These are phyloP conservation scores for Zopfia rhizophila DNA, from an alignment of 2,329 filamentous ascomycete genomes.

Conservation along the genomic window DNA sequence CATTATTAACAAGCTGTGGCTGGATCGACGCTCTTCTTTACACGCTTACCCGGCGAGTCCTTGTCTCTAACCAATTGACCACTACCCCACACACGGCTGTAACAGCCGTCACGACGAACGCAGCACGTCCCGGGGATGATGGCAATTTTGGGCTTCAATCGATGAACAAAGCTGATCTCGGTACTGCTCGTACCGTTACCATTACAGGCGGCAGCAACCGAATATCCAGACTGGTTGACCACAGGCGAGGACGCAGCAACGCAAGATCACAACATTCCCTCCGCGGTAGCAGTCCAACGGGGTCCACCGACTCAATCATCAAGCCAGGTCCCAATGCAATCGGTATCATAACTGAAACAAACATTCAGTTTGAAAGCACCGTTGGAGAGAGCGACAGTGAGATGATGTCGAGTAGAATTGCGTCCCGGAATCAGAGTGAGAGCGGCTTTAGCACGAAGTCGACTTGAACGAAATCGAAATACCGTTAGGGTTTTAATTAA, in stretches of 20 bases:
- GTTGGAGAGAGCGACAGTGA: conserved; percentile 21
- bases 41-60: conserved; percentile 53
- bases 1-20: conserved; percentile 63
- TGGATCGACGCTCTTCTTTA: conserved; percentile 58
- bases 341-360: conserved; percentile 46
- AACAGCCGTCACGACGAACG: conserved; percentile 34
- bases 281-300: conserved; percentile 38
- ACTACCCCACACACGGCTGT: conserved; percentile 36
- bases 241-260: conserved; percentile 31
- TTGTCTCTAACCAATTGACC: conserved; percentile 47
- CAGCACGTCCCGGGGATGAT: conserved; percentile 36
- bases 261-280: conserved; percentile 21
- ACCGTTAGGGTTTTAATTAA: conserved; percentile 3
- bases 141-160: conserved; percentile 40
- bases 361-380: conserved; percentile 43
- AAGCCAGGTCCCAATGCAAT: conserved; percentile 35
- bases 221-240: conserved; percentile 42
- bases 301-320: conserved; percentile 48
- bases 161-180: conserved; percentile 41
- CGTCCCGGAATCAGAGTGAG: conserved; percentile 24
- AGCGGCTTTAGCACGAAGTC: conserved; percentile 14
- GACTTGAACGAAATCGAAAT: too few species aligned
- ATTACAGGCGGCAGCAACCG: conserved; percentile 47
- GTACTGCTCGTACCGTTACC: conserved; percentile 42
- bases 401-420: background rate